phyloP scores from a whole-genome alignment of 1,284 basidiomycete genomes.

The Heterobasidion irregulare region DNA sequence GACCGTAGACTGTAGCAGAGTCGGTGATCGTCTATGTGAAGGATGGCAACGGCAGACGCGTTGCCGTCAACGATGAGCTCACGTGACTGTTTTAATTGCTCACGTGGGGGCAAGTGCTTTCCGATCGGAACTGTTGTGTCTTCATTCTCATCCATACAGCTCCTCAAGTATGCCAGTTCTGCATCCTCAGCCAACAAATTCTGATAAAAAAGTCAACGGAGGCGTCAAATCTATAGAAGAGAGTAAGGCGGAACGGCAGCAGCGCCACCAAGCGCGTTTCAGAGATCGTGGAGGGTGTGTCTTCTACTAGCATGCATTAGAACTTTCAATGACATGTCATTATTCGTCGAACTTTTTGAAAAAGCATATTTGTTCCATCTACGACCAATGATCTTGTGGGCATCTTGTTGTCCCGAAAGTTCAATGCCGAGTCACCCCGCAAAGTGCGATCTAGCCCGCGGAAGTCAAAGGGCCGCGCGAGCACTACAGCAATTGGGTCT shows the following conservation, averaged over 20 bases:
- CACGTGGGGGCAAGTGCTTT: background rate
- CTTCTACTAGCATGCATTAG: background rate
- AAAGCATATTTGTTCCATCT: conserved; percentile 32
- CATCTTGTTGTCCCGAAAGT: conserved; percentile 29
- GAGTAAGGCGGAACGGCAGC: conserved; percentile 43
- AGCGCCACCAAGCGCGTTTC: conserved; percentile 50
- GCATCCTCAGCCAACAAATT: background rate
- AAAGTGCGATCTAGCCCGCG: conserved; percentile 14
- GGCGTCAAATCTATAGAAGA: conserved; percentile 32
- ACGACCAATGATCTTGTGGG: conserved; percentile 28
- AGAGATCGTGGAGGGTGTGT: conserved; percentile 51
- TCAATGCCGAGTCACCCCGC: conserved; percentile 33
- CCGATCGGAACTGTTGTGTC: too few relatives aligned
- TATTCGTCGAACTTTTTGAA: too few relatives aligned
- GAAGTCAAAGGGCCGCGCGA: background rate
- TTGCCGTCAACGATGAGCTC: background rate
- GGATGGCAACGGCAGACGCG: background rate
- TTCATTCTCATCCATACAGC: too few relatives aligned
- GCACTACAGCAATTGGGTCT: background rate
- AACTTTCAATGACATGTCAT: too few relatives aligned
- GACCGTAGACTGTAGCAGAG: background rate
- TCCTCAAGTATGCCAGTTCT: background rate
- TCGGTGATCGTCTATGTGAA: background rate
- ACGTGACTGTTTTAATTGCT: background rate
- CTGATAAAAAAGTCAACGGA: conserved; percentile 7